These are phyloP conservation scores for Bauhinia variegata DNA, from an alignment of 306 rosid species.

Conservation along the genomic window DNA sequence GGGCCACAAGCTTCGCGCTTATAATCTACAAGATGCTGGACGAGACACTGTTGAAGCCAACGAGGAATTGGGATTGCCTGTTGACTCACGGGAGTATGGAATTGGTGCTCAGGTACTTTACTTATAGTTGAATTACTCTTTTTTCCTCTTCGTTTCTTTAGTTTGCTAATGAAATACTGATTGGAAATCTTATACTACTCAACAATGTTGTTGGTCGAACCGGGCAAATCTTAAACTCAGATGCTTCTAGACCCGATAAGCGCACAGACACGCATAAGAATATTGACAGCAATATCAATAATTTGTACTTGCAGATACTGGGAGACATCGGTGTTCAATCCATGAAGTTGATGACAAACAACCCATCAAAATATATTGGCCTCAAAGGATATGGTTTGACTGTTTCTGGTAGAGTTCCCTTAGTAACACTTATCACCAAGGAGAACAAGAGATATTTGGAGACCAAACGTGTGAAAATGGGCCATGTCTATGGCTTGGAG, in stretches of 20 bases:
- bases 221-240: too few species aligned
- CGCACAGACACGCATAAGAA: too few species aligned
- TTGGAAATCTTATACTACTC: not conserved
- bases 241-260: too few species aligned
- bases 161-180: not conserved
- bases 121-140: not conserved
- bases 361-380: conserved; percentile 80
- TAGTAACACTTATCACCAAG: conserved; percentile 66
- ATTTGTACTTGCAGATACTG: conserved; percentile 56
- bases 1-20: conserved; percentile 95
- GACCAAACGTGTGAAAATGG: conserved; percentile 81
- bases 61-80: conserved; percentile 91
- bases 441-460: conserved; percentile 78
- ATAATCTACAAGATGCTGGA: conserved; percentile 84
- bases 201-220: too few species aligned
- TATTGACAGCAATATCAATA: not conserved
- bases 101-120: conserved; percentile 88
- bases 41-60: conserved; percentile 94
- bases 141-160: too few species aligned
- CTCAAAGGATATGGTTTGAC: conserved; percentile 85
- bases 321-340: conserved; percentile 79
- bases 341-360: conserved; percentile 91
- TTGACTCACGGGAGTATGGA: conserved; percentile 95
- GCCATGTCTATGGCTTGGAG: conserved; percentile 61
- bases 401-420: conserved; percentile 74